phyloP scores from a whole-genome alignment of 768 basidiomycete genomes.

The Strobilomyces confusus region DNA sequence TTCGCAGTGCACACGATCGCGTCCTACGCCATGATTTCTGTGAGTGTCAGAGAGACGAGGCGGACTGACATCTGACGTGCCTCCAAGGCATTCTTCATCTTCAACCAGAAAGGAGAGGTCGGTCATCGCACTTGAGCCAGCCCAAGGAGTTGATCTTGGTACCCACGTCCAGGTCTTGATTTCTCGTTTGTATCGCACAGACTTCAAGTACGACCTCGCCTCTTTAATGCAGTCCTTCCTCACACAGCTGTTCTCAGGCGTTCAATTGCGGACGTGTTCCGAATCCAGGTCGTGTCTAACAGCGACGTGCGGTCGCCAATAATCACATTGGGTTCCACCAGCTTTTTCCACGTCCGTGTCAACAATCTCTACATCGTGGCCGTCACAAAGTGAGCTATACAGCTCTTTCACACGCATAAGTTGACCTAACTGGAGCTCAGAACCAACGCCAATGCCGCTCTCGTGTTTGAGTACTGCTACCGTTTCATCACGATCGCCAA shows the following conservation, averaged over 20 bases:
- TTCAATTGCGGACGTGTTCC: conserved; percentile 95
- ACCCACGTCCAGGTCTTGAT: conserved; percentile 71
- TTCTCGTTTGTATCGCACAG: conserved; percentile 91
- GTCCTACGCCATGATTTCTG: conserved; percentile 51
- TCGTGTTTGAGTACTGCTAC: conserved; percentile 98
- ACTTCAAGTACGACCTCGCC: conserved; percentile 78
- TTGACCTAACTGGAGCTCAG: conserved; percentile 36
- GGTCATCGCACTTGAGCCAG: conserved; percentile 15
- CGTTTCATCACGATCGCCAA: conserved; percentile 92
- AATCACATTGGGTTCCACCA: conserved; percentile 95
- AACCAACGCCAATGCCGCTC: conserved; percentile 94
- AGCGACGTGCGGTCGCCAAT: conserved; percentile 96
- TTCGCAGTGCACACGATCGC: no score
- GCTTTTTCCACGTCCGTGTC: conserved; percentile 96
- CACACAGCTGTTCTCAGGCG: conserved; percentile 49
- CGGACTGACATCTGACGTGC: background rate
- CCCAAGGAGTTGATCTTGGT: conserved; percentile 2
- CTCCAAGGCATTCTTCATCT: conserved; percentile 94
- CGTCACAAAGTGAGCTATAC: conserved; percentile 79
- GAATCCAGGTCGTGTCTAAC: conserved; percentile 98
- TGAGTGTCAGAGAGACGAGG: conserved; percentile 23
- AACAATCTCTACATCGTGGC: conserved; percentile 96
- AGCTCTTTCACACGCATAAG: background rate
- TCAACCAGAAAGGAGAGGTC: conserved; percentile 99
- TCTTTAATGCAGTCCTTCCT: background rate